Percentiles rank a stretch among this genome's conserved stretches.
phyloP scores from a whole-genome alignment of 495 filamentous ascomycete species.

The Rhypophila decipiens region DNA sequence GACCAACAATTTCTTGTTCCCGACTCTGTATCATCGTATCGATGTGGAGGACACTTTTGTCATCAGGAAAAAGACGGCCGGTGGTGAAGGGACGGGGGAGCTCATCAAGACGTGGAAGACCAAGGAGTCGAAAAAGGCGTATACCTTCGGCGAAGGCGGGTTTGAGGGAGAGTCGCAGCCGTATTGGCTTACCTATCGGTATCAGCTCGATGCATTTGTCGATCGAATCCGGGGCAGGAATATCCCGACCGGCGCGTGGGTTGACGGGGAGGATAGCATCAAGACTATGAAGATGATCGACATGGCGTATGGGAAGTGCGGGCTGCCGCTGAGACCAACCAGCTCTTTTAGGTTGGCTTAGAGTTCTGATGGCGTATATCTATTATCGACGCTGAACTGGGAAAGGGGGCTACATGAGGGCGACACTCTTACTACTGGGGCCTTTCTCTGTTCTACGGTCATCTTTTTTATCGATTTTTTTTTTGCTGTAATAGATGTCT shows the following conservation, averaged over 20 bases:
- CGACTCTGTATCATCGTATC: slow-evolving; percentile 44
- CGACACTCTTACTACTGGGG: no score
- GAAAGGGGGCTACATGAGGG: no score
- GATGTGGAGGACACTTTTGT: slow-evolving; percentile 39
- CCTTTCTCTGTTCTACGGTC: no score
- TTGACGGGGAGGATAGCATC: slow-evolving; percentile 45
- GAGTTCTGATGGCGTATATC: no score
- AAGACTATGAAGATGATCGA: slow-evolving; percentile 49
- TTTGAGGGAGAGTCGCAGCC: slow-evolving; percentile 27
- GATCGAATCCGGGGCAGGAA: slow-evolving; percentile 41
- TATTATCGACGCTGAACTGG: no score
- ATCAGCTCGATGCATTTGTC: slow-evolving; percentile 53
- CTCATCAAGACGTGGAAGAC: slow-evolving; percentile 39
- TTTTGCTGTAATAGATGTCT: no score
- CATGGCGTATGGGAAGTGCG: slow-evolving; percentile 42
- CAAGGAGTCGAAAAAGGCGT: slow-evolving; percentile 37
- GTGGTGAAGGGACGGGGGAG: slow-evolving; percentile 11
- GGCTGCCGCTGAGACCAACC: slow-evolving; percentile 36
- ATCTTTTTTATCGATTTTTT: no score
- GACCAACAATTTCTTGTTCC: slow-evolving; percentile 34
- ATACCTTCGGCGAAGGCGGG: slow-evolving; percentile 35
- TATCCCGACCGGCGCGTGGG: slow-evolving; percentile 41
- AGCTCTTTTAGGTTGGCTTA: slow-evolving; percentile 17
- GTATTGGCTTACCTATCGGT: slow-evolving; percentile 47
- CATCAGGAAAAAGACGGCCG: slow-evolving; percentile 20